A percentile compares a stretch with the other conserved stretches of the same genome.
phyloP scores from a whole-genome alignment of 2,329 filamentous ascomycete genomes.

The Penicillium glabrum region DNA sequence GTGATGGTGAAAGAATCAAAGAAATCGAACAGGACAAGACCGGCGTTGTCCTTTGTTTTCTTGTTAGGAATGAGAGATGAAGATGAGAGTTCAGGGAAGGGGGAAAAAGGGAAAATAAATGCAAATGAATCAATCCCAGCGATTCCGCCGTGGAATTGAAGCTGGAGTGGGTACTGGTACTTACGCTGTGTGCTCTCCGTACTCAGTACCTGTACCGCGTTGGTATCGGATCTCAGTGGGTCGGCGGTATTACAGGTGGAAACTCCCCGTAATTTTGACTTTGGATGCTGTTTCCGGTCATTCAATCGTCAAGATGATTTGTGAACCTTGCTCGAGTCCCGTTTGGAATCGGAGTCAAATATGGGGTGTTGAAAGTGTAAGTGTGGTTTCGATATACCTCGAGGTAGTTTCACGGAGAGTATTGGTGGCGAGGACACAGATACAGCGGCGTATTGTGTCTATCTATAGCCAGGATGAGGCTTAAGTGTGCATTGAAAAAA shows the following conservation, averaged over 20 bases:
- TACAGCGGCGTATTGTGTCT: neutral
- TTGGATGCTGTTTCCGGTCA: neutral
- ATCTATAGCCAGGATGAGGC: conserved; percentile 15
- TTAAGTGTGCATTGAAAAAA: conserved; percentile 4
- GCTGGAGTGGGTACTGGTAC: conserved; percentile 23
- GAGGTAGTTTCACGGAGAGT: neutral
- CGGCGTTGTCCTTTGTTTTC: conserved; percentile 15
- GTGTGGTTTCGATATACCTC: neutral
- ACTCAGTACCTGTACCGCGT: neutral
- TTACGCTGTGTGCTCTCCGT: neutral
- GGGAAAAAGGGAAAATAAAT: conserved; percentile 19
- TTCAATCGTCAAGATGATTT: neutral
- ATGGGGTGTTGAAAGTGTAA: neutral
- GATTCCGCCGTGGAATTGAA: conserved; percentile 23
- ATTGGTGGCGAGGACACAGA: neutral
- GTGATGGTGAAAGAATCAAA: neutral
- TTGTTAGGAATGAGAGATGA: neutral
- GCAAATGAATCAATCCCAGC: conserved; percentile 26
- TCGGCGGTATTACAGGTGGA: neutral
- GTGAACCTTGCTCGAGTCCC: neutral
- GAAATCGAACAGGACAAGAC: conserved; percentile 22
- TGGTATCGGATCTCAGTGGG: neutral
- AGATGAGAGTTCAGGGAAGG: neutral
- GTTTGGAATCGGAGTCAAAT: neutral
- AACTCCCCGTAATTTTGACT: neutral